A percentile compares a stretch with the other conserved stretches of the same genome.
These are phyloP conservation scores for Phialemoniopsis sp. DNA, from an alignment of 2,329 filamentous ascomycete genomes.

Conservation along the genomic window DNA sequence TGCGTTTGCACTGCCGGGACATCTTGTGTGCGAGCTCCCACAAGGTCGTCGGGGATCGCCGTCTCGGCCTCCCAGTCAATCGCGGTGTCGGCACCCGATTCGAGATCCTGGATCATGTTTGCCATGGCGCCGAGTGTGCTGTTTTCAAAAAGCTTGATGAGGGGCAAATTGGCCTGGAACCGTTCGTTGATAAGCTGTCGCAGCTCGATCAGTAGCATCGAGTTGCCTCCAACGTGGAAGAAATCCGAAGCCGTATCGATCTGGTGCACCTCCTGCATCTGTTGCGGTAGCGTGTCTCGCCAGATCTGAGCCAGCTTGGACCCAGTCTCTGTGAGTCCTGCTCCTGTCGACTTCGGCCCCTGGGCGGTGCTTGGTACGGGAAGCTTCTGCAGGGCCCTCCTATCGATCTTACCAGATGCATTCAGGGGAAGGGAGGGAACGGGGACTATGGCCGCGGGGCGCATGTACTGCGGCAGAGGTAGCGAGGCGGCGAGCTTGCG, in stretches of 20 bases:
- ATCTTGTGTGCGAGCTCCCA: constrained; percentile 1
- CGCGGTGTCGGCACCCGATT: background rate
- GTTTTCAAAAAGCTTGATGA: constrained; percentile 30
- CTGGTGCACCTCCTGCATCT: constrained; percentile 1
- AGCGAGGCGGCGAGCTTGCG: constrained; percentile 1
- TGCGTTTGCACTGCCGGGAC: constrained; percentile 1
- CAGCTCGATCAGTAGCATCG: constrained; percentile 27
- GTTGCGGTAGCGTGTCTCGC: background rate
- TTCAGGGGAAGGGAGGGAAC: background rate
- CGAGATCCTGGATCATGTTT: constrained; percentile 13
- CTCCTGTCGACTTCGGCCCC: constrained; percentile 2
- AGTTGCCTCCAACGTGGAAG: constrained; percentile 11
- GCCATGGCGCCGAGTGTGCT: constrained; percentile 36
- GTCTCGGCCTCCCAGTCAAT: constrained; percentile 22
- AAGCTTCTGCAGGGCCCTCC: constrained; percentile 1
- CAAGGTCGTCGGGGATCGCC: constrained; percentile 1
- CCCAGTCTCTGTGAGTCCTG: background rate
- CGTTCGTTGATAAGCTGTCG: constrained; percentile 22
- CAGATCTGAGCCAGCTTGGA: constrained; percentile 1
- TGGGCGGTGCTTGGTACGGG: constrained; percentile 3
- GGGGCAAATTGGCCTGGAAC: constrained; percentile 21
- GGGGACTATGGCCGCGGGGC: constrained; percentile 6
- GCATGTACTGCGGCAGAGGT: constrained; percentile 23
- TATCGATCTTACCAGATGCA: constrained; percentile 2
- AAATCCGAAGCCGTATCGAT: constrained; percentile 26